phyloP scores from a whole-genome alignment of 495 filamentous ascomycete species.

The Friedmanniomyces simplex region DNA sequence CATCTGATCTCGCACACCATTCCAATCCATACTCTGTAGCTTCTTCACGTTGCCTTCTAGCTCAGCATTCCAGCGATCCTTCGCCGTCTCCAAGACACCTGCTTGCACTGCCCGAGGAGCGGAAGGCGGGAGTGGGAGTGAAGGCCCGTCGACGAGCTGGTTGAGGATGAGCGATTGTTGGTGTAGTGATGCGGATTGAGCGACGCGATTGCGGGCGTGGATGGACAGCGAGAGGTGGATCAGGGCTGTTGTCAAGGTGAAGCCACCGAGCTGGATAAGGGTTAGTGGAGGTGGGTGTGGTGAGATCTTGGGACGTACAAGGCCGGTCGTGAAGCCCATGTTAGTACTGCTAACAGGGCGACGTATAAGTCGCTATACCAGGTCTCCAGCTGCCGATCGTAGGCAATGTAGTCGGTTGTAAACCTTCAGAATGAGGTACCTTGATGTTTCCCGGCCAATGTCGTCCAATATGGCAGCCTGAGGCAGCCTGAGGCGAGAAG shows the following conservation, averaged over 20 bases:
- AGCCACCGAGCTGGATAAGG: slow-evolving; percentile 56
- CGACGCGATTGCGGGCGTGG: slow-evolving; percentile 59
- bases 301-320: slow-evolving; percentile 46
- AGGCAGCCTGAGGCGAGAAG: too few species aligned
- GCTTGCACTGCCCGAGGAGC: slow-evolving; percentile 25
- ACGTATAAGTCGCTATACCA: neutral
- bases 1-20: slow-evolving; percentile 23
- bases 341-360: neutral
- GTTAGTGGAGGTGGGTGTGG: slow-evolving; percentile 13
- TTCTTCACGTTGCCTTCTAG: slow-evolving; percentile 27
- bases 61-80: slow-evolving; percentile 35
- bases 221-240: slow-evolving; percentile 70
- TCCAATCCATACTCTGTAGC: slow-evolving; percentile 30
- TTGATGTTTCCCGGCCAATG: too few species aligned
- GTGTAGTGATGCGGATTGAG: slow-evolving; percentile 61
- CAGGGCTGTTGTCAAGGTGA: slow-evolving; percentile 71
- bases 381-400: neutral
- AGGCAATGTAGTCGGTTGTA: neutral
- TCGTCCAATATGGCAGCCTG: too few species aligned
- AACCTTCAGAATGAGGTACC: too few species aligned
- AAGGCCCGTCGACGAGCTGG: slow-evolving; percentile 36
- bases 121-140: slow-evolving; percentile 63
- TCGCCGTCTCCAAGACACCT: slow-evolving; percentile 30
- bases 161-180: slow-evolving; percentile 56
- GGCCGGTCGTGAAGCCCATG: slow-evolving; percentile 75